Evolutionary conservation across 108 stramenopile species (phyloP).

Genomic region (Nitzschia sp.): DNA sequence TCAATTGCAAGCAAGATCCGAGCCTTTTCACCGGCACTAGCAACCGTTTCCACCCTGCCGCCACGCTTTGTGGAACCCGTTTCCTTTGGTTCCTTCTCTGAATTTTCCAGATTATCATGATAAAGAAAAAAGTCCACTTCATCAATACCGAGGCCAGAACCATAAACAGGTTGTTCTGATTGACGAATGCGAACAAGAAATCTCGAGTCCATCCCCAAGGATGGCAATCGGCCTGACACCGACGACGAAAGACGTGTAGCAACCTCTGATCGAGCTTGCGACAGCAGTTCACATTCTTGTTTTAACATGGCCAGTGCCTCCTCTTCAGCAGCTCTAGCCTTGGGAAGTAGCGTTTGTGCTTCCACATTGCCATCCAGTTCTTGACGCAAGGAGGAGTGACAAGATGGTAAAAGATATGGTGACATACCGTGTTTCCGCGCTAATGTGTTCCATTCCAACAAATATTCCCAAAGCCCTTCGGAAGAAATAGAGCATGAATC

Average conservation of each 20-base stretch:
- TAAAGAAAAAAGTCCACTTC: constrained; percentile 58
- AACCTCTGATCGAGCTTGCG: constrained; percentile 45
- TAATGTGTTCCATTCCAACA: constrained; percentile 80
- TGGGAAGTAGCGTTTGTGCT: constrained; percentile 56
- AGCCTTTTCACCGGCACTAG: constrained; percentile 80
- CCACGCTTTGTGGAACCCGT: constrained; percentile 30
- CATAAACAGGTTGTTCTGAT: constrained; percentile 18
- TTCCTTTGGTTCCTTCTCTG: not conserved
- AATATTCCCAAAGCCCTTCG: constrained; percentile 61
- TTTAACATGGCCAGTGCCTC: constrained; percentile 47
- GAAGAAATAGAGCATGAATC: constrained; percentile 41
- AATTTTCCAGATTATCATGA: constrained; percentile 36
- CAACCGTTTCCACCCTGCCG: constrained; percentile 66
- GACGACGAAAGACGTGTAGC: constrained; percentile 49
- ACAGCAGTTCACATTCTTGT: constrained; percentile 44
- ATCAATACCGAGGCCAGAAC: constrained; percentile 43
- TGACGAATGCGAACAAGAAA: constrained; percentile 50
- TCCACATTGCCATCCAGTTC: constrained; percentile 77
- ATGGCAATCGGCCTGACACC: constrained; percentile 60
- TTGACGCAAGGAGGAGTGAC: constrained; percentile 61
- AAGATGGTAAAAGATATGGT: constrained; percentile 56
- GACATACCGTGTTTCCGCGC: constrained; percentile 81
- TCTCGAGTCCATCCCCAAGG: constrained; percentile 68
- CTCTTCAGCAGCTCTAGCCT: constrained; percentile 53
- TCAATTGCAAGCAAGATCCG: constrained; percentile 81